Evolutionary conservation across 805 yeast genomes (phyloP).

Genomic region (Wickerhamiella domercqiae): DNA sequence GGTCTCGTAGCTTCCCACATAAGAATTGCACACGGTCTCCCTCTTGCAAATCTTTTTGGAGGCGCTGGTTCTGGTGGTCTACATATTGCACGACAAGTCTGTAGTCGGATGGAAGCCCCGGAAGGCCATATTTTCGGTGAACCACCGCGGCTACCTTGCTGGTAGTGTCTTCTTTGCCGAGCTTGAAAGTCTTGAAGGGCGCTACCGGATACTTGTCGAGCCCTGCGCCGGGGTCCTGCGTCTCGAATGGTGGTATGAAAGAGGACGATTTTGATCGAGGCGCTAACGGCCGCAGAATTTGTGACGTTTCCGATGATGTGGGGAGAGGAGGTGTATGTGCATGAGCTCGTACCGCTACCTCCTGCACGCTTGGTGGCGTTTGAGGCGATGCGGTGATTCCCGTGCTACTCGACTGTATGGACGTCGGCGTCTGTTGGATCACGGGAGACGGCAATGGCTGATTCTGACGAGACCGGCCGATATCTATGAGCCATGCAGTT

Average conservation of each 20-base stretch:
- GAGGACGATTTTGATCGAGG: neutral
- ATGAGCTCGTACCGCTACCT: too few species aligned
- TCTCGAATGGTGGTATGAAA: neutral
- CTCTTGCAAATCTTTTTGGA: neutral
- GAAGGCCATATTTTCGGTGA: slow-evolving; percentile 66
- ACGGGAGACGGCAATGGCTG: neutral
- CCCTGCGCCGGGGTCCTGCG: neutral
- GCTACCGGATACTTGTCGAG: slow-evolving; percentile 26
- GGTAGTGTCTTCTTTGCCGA: slow-evolving; percentile 84
- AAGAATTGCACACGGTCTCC: neutral
- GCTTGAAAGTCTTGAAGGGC: slow-evolving; percentile 69
- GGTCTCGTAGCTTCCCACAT: neutral
- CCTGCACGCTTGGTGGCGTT: too few species aligned
- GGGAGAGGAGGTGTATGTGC: neutral
- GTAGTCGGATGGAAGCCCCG: slow-evolving; percentile 75
- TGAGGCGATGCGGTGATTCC: too few species aligned
- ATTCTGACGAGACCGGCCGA: neutral
- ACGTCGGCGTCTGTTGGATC: too few species aligned
- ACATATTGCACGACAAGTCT: slow-evolving; percentile 83
- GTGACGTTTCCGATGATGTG: neutral
- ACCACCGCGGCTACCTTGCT: slow-evolving; percentile 77
- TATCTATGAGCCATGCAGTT: neutral
- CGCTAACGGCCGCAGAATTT: too few species aligned
- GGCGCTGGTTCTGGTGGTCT: slow-evolving; percentile 67
- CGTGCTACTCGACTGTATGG: too few species aligned